Evolutionary conservation across 345 rosid species (phyloP), one percentile per base, ranked within the genome.

Genomic region (Bruguiera sexangula): DNA sequence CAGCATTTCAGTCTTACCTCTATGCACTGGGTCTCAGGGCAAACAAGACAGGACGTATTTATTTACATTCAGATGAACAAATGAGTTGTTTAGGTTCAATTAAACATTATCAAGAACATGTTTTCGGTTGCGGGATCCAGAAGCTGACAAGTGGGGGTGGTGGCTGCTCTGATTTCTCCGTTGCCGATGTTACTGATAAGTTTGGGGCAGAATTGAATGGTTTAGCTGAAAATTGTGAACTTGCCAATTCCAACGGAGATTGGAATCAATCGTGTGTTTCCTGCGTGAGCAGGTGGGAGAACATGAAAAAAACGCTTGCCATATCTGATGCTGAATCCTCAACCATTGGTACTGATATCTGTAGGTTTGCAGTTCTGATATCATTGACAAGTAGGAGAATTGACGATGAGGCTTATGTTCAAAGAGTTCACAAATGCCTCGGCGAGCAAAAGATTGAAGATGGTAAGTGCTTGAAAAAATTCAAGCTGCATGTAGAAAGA

Each of bases 351-450:
- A 59, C 57, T 53, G 75, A 73, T 55, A 52, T 76, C 53, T 85
- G 89, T 24, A 80, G 85, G 66, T 83, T 83, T 72, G 77, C 85
- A 5, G 79, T 76, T 37, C 54, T 83, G 62, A 67, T 84, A 19
- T 55, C 82, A n/a, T 62, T 79, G 53, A 84, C 72, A 57, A 80
- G 88, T 76, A 63, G 54, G 0, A 64, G 74, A 73, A 70, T 75
- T 66, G 77, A 46, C 56, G 87, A 86, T 70, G 53, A 72, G 48
- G 51, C 57, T 16, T 66, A 64, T 59, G 73, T 70, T 4, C 50
- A 60, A 56, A 68, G 60, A 27, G 56, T 80, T 67, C 68, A 73
- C 52, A 30, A 52, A 63, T 86, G 85, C 77, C 81, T 82, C 30
- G 69, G 73, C 18, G 53, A 52, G 22, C 72, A 71, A 68, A 71